phyloP scores from a whole-genome alignment of 2,329 filamentous ascomycete species.

The Epicoccum sorghinum region DNA sequence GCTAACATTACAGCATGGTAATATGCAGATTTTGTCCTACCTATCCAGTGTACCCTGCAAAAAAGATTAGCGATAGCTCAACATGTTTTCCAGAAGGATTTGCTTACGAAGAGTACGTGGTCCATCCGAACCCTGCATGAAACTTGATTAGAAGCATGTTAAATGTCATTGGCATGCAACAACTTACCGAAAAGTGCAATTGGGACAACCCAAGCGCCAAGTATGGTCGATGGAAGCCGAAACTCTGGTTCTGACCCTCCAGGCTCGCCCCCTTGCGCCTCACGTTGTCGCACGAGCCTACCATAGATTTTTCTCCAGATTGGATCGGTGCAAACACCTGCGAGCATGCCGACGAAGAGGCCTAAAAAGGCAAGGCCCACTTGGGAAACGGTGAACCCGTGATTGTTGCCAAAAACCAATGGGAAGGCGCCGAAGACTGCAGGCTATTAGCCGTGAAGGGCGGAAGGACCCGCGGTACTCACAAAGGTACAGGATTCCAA shows the following conservation, averaged over 20 bases:
- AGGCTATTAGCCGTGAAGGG: conserved; percentile 62
- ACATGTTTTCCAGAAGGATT: conserved; percentile 61
- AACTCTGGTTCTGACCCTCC: conserved; percentile 82
- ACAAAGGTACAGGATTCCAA: conserved; percentile 84
- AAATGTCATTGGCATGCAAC: conserved; percentile 29
- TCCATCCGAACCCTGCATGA: conserved; percentile 75
- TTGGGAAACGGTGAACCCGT: conserved; percentile 80
- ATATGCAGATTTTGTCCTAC: conserved; percentile 43
- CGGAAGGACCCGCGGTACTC: conserved; percentile 57
- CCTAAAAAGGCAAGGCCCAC: conserved; percentile 78
- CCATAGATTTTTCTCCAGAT: conserved; percentile 68
- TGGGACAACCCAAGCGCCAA: conserved; percentile 78
- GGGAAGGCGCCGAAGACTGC: conserved; percentile 71
- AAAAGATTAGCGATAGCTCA: conserved; percentile 40
- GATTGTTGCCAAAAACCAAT: conserved; percentile 74
- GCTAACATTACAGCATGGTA: conserved; percentile 36
- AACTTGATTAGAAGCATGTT: conserved; percentile 36
- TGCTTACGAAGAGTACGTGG: conserved; percentile 76
- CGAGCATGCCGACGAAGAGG: conserved; percentile 67
- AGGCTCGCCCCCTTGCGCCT: conserved; percentile 57
- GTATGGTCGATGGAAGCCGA: conserved; percentile 71
- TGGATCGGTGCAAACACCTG: conserved; percentile 67
- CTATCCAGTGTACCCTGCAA: conserved; percentile 57
- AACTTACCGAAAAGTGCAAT: conserved; percentile 75
- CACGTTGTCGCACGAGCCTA: conserved; percentile 62